Conservation (phyloP, 73 alveolate genomes). For the Paramecium biaurelia region DNA sequence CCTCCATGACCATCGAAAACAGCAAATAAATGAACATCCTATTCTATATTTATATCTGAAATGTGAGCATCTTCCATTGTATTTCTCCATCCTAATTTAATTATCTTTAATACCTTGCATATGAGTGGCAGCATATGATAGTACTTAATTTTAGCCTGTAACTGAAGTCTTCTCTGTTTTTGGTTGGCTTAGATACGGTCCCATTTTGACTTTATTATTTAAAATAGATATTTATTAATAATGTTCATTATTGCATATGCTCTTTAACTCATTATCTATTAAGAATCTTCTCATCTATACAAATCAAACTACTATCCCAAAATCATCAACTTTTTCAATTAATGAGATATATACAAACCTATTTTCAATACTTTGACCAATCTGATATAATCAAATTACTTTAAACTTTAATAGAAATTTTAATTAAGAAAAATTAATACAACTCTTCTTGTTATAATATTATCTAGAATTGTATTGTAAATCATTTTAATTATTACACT, state of each 20-base stretch:
- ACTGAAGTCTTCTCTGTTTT: conserved; percentile 74
- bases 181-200: conserved; percentile 86
- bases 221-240: neutral
- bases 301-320: neutral
- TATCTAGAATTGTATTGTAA: neutral
- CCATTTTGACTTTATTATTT: conserved; percentile 67
- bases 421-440: neutral
- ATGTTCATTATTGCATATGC: neutral
- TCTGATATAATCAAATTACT: neutral
- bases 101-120: conserved; percentile 69
- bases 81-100: conserved; percentile 68
- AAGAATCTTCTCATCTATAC: neutral
- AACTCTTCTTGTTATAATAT: neutral
- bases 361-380: neutral
- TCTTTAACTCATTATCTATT: neutral
- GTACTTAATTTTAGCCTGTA: conserved; percentile 72
- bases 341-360: neutral
- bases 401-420: neutral
- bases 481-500: neutral
- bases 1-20: conserved; percentile 98
- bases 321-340: neutral
- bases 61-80: conserved; percentile 91
- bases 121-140: conserved; percentile 68
- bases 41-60: conserved; percentile 70
- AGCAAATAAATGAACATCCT: conserved; percentile 78